Evolutionary conservation across 352 stramenopile species (phyloP).

Genomic region (Pythium rishiriense): DNA sequence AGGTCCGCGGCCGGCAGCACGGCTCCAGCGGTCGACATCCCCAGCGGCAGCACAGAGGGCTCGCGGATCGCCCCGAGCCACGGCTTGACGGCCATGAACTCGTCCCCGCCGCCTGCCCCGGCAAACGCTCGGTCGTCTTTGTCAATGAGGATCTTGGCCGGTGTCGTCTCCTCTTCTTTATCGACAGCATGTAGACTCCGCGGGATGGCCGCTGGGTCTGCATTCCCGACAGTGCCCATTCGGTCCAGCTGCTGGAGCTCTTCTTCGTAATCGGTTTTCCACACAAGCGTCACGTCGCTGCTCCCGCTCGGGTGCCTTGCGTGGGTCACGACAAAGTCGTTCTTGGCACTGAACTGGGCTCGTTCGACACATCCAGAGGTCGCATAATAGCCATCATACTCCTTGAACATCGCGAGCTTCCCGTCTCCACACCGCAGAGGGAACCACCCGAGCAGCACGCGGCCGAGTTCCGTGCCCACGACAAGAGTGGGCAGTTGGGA

Average conservation of each 20-base stretch:
- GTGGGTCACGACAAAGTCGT: constrained; percentile 56
- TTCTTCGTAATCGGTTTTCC: constrained; percentile 76
- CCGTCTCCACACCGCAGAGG: constrained; percentile 47
- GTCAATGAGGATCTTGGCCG: constrained; percentile 9
- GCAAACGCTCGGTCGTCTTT: constrained; percentile 18
- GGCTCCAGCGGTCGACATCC: background rate
- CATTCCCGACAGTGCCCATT: background rate
- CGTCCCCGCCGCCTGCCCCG: constrained; percentile 40
- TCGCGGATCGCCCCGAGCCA: constrained; percentile 63
- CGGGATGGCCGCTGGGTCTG: background rate
- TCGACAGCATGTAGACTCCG: no score
- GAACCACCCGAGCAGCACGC: constrained; percentile 70
- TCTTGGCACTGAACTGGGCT: constrained; percentile 51
- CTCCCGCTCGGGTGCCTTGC: constrained; percentile 36
- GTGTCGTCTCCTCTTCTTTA: background rate
- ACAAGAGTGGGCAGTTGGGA: constrained; percentile 51
- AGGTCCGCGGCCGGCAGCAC: constrained; percentile 37
- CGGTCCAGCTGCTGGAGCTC: constrained; percentile 50
- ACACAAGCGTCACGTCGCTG: constrained; percentile 47
- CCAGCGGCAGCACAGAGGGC: constrained; percentile 30
- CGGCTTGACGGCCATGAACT: constrained; percentile 62
- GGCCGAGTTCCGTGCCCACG: constrained; percentile 48
- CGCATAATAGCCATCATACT: constrained; percentile 55
- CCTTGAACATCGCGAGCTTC: constrained; percentile 46
- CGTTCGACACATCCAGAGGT: constrained; percentile 40